phyloP scores from a whole-genome alignment of 495 filamentous ascomycete species.

The Rhypophila decipiens region DNA sequence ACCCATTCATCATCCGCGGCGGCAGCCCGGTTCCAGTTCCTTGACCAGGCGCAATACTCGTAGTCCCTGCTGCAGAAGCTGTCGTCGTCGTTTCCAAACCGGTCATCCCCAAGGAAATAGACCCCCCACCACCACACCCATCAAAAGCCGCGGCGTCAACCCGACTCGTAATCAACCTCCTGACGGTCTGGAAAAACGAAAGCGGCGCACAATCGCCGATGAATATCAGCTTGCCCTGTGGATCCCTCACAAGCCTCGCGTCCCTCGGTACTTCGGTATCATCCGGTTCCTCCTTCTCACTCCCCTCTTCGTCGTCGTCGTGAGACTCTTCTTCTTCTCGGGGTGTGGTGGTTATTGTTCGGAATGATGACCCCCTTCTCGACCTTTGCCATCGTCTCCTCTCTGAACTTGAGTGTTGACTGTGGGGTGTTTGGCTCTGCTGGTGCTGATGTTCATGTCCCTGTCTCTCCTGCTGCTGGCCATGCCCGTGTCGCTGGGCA shows the following conservation, averaged over 20 bases:
- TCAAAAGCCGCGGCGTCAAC: slow-evolving; percentile 59
- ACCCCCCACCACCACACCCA: no score
- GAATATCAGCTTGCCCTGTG: slow-evolving; percentile 56
- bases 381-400: no score
- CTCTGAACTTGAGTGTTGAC: background rate
- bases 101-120: no score
- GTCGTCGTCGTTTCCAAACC: slow-evolving; percentile 48
- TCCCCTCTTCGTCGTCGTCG: background rate
- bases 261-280: slow-evolving; percentile 42
- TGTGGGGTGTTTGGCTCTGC: no score
- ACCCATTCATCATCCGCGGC: no score
- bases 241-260: slow-evolving; percentile 50
- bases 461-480: no score
- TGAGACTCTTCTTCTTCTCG: background rate
- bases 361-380: no score
- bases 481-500: no score
- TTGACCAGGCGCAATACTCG: no score
- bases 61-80: background rate
- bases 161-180: slow-evolving; percentile 57
- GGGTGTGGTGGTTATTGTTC: no score
- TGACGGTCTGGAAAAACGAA: slow-evolving; percentile 61
- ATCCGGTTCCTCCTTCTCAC: slow-evolving; percentile 20
- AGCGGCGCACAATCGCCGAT: slow-evolving; percentile 64
- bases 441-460: no score
- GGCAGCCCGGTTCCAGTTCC: no score